These are phyloP conservation scores for Leccinellum luteum DNA, from an alignment of 768 basidiomycete species.

Conservation along the genomic window DNA sequence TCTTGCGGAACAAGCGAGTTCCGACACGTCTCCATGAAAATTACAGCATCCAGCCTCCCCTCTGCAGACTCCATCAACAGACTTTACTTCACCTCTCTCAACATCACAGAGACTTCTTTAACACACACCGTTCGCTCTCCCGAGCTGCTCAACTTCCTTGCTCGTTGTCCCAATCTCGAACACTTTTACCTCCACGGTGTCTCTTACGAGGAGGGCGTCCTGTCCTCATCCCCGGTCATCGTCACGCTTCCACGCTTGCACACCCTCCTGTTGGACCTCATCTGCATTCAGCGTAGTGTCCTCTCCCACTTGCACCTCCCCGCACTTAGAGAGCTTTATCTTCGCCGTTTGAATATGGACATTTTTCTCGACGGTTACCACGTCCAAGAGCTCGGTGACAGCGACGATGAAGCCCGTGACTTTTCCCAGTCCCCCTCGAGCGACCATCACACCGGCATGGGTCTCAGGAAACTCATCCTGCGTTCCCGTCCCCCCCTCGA, in stretches of 20 bases:
- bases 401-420: slow-evolving; percentile 70
- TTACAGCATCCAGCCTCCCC: slow-evolving; percentile 52
- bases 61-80: slow-evolving; percentile 40
- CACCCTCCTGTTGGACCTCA: slow-evolving; percentile 52
- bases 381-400: slow-evolving; percentile 57
- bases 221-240: slow-evolving; percentile 33
- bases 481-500: slow-evolving; percentile 63
- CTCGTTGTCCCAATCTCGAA: slow-evolving; percentile 59
- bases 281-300: slow-evolving; percentile 62
- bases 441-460: slow-evolving; percentile 79
- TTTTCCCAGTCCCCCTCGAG: slow-evolving; percentile 76
- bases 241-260: slow-evolving; percentile 58
- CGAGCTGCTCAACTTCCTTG: slow-evolving; percentile 58
- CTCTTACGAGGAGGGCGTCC: slow-evolving; percentile 42
- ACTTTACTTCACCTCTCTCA: slow-evolving; percentile 55
- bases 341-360: slow-evolving; percentile 68
- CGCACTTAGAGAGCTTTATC: slow-evolving; percentile 55
- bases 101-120: slow-evolving; percentile 49
- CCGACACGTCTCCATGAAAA: slow-evolving; percentile 45
- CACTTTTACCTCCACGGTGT: slow-evolving; percentile 56
- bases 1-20: slow-evolving; percentile 34
- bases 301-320: slow-evolving; percentile 66
- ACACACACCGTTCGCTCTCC: slow-evolving; percentile 42
- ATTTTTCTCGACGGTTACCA: slow-evolving; percentile 36
- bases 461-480: slow-evolving; percentile 60